phyloP scores from a whole-genome alignment of 2,329 filamentous ascomycete species.

The Colletotrichum lini region DNA sequence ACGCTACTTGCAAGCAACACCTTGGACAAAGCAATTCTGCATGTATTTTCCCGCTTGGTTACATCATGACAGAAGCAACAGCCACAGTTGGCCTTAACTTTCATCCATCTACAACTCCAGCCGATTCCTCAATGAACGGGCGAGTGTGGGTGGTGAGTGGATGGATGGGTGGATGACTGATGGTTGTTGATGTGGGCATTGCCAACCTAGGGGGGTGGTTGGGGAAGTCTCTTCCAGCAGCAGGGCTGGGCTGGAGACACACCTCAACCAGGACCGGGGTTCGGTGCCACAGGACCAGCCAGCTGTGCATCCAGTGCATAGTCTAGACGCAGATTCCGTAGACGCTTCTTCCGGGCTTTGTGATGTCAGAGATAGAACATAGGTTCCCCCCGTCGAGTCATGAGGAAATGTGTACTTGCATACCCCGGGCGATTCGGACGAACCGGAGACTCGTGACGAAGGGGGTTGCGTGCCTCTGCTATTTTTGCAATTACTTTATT shows the following conservation, averaged over 20 bases:
- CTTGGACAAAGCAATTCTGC: slow-evolving; percentile 30
- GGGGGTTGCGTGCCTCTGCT: slow-evolving; percentile 16
- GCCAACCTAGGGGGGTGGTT: slow-evolving; percentile 24
- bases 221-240: slow-evolving; percentile 24
- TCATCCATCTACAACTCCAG: slow-evolving; percentile 14
- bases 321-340: slow-evolving; percentile 6
- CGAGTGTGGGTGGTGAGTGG: slow-evolving; percentile 19
- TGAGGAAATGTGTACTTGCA: slow-evolving; percentile 11
- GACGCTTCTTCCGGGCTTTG: slow-evolving; percentile 9
- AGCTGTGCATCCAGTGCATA: slow-evolving; percentile 2
- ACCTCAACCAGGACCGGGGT: slow-evolving; percentile 31
- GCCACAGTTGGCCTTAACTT: slow-evolving; percentile 11
- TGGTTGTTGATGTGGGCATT: slow-evolving; percentile 18
- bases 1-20: slow-evolving; percentile 31
- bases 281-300: slow-evolving; percentile 7
- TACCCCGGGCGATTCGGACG: slow-evolving; percentile 31
- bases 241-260: slow-evolving; percentile 36
- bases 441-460: slow-evolving; percentile 14
- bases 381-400: slow-evolving; percentile 33
- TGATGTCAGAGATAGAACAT: slow-evolving; percentile 38
- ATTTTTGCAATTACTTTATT: slow-evolving; percentile 30
- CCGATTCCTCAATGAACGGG: neutral
- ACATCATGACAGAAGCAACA: slow-evolving; percentile 5
- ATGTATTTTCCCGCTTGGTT: slow-evolving; percentile 19
- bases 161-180: slow-evolving; percentile 35